phyloP scores from a whole-genome alignment of 2,329 filamentous ascomycete genomes.

The Alternaria triticina region DNA sequence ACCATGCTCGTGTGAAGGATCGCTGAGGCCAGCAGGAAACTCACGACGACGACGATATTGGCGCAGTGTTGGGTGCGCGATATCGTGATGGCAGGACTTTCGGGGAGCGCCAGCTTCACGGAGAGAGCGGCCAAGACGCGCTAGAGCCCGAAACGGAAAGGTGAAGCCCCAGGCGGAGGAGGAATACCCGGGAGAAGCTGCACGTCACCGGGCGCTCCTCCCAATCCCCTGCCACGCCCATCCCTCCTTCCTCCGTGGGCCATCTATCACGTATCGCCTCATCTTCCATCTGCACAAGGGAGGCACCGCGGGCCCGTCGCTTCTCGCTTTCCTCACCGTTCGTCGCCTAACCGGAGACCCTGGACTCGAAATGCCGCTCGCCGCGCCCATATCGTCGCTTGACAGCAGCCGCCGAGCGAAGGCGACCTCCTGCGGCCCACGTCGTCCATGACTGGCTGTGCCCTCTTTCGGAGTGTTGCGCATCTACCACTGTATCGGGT shows the following conservation, averaged over 20 bases:
- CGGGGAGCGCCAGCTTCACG: slow-evolving; percentile 18
- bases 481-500: slow-evolving; percentile 42
- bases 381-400: slow-evolving; percentile 17
- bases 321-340: slow-evolving; percentile 15
- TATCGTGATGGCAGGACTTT: slow-evolving; percentile 22
- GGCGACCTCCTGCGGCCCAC: slow-evolving; percentile 22
- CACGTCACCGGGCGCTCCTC: slow-evolving; percentile 42
- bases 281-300: slow-evolving; percentile 21
- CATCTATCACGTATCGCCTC: slow-evolving; percentile 24
- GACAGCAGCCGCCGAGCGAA: slow-evolving; percentile 12
- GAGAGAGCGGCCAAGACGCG: slow-evolving; percentile 25
- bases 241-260: slow-evolving; percentile 18
- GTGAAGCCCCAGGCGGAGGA: slow-evolving; percentile 27
- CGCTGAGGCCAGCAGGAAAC: slow-evolving; percentile 26
- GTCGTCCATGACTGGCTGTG: slow-evolving; percentile 24
- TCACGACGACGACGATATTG: slow-evolving; percentile 4
- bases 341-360: slow-evolving; percentile 2
- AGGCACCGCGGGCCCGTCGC: slow-evolving; percentile 22
- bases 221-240: slow-evolving; percentile 26
- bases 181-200: slow-evolving; percentile 40
- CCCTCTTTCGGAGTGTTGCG: slow-evolving; percentile 47
- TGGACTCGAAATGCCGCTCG: slow-evolving; percentile 29
- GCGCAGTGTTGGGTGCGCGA: slow-evolving; percentile 16
- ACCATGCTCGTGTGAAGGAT: slow-evolving; percentile 35
- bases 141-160: slow-evolving; percentile 27